Percentiles rank a stretch among this genome's conserved stretches.
Conservation (phyloP, 139 green algal genomes). For the Mesotaenium endlicherianum region DNA sequence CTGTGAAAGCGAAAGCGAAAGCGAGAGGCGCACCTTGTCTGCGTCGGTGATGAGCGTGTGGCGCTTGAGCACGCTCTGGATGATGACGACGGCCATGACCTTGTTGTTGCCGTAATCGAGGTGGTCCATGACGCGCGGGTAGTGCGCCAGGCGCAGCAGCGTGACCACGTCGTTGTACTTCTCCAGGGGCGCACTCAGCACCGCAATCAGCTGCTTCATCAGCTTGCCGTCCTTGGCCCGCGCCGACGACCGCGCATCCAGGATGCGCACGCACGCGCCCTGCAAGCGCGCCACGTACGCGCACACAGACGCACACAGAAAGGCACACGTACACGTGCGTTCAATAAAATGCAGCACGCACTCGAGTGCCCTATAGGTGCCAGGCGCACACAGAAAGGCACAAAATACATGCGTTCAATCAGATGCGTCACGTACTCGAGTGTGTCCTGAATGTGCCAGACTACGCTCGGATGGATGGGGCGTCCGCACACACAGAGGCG, state of each 20-base stretch:
- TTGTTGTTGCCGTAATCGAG: slow-evolving; percentile 68
- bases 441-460: no score
- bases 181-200: slow-evolving; percentile 80
- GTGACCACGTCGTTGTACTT: slow-evolving; percentile 69
- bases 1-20: no score
- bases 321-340: no score
- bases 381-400: no score
- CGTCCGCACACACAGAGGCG: no score
- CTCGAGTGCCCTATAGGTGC: no score
- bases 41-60: slow-evolving; percentile 47
- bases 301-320: no score
- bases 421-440: no score
- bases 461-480: no score
- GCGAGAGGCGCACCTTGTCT: slow-evolving; percentile 34
- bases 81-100: slow-evolving; percentile 77
- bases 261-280: slow-evolving; percentile 27
- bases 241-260: slow-evolving; percentile 11
- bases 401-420: no score
- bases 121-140: slow-evolving; percentile 77
- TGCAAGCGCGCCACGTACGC: no score
- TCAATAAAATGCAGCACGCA: no score
- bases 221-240: slow-evolving; percentile 51
- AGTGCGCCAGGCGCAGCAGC: slow-evolving; percentile 75
- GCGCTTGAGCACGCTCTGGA: slow-evolving; percentile 62
- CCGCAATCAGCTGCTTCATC: slow-evolving; percentile 74